Conservation (phyloP, 257 asterid genomes). For the Rhazya stricta region DNA sequence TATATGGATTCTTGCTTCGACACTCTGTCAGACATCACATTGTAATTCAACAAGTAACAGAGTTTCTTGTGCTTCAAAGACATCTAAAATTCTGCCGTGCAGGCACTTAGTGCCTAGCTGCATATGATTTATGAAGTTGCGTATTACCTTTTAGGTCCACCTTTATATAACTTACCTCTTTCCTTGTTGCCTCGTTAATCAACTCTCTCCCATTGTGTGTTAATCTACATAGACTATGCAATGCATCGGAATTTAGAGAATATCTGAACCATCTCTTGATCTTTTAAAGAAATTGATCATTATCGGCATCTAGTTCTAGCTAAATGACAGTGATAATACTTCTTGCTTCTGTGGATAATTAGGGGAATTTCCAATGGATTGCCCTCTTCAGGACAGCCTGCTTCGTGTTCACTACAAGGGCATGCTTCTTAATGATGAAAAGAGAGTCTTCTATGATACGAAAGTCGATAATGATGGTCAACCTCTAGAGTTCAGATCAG, state of each 20-base stretch:
- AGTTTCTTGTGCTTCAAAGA: neutral
- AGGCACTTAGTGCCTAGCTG: neutral
- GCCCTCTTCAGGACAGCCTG: constrained; percentile 95
- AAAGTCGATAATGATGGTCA: constrained; percentile 60
- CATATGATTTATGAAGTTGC: neutral
- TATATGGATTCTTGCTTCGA: neutral
- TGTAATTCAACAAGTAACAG: neutral
- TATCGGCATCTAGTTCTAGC: constrained; percentile 1
- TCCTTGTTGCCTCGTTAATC: neutral
- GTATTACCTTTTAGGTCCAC: neutral
- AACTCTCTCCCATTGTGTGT: neutral
- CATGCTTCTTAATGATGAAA: constrained; percentile 74
- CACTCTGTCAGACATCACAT: neutral
- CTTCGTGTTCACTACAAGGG: constrained; percentile 89
- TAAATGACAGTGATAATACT: constrained; percentile 13
- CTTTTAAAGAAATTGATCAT: neutral
- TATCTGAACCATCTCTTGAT: neutral
- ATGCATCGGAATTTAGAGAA: neutral
- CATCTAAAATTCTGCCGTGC: neutral
- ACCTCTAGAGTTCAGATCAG: constrained; percentile 94
- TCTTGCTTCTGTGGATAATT: constrained; percentile 26
- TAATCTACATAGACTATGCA: neutral
- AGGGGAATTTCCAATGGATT: constrained; percentile 99
- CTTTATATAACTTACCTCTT: neutral
- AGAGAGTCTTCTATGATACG: constrained; percentile 78